Conservation (phyloP, 2,329 filamentous ascomycete genomes). For the Fusarium annulatum region DNA sequence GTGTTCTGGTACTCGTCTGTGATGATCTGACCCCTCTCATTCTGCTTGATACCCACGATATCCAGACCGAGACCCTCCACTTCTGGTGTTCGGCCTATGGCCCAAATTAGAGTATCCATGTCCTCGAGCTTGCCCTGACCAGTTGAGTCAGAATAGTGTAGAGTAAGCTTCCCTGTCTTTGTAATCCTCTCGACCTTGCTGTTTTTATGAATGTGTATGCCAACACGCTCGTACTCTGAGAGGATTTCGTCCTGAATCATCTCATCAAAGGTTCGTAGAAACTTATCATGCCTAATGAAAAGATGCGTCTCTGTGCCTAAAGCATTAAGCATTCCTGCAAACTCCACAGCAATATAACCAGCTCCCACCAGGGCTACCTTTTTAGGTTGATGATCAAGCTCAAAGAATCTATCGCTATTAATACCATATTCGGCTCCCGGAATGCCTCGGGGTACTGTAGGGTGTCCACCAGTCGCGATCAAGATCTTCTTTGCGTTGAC, state of each 20-base stretch:
- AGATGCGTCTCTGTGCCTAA: not conserved
- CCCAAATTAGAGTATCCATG: not conserved
- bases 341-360: not conserved
- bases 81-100: not conserved
- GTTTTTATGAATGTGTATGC: not conserved
- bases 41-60: fast-evolving
- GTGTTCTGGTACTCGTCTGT: not conserved
- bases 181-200: not conserved
- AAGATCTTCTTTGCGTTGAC: not conserved
- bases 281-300: not conserved
- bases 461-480: not conserved
- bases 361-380: not conserved
- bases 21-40: not conserved
- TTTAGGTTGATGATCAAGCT: not conserved
- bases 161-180: not conserved
- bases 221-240: not conserved
- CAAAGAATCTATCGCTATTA: not conserved
- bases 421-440: not conserved
- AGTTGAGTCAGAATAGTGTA: not conserved
- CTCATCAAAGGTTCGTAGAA: not conserved
- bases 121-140: not conserved
- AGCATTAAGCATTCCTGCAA: not conserved
- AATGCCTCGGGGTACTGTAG: not conserved
- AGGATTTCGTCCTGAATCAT: not conserved
- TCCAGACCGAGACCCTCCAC: not conserved